A percentile compares a stretch with the other conserved stretches of the same genome.
Evolutionary conservation across 2,329 filamentous ascomycete genomes (phyloP).

Genomic region (Verruconis gallopava): DNA sequence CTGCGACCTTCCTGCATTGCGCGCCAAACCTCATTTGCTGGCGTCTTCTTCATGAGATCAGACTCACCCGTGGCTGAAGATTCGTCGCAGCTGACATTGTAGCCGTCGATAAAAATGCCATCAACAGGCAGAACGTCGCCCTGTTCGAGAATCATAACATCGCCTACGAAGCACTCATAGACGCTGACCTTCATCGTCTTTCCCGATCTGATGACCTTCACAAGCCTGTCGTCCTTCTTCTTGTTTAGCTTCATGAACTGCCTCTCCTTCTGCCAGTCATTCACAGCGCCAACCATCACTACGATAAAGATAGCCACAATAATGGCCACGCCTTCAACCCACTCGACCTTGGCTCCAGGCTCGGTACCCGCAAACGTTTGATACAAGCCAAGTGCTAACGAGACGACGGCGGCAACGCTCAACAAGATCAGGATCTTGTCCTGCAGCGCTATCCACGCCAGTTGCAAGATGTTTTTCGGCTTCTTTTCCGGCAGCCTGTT

Average conservation of each 20-base stretch:
- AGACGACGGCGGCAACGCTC: slow-evolving; percentile 58
- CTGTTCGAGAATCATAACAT: slow-evolving; percentile 59
- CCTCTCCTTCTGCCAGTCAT: slow-evolving; percentile 72
- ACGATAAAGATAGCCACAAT: slow-evolving; percentile 65
- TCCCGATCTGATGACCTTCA: slow-evolving; percentile 67
- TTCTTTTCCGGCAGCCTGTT: slow-evolving; percentile 60
- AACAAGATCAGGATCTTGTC: slow-evolving; percentile 67
- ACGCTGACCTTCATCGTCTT: slow-evolving; percentile 56
- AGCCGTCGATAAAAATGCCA: slow-evolving; percentile 55
- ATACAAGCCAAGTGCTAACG: slow-evolving; percentile 61
- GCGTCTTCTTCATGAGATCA: slow-evolving; percentile 54
- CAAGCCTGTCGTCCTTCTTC: slow-evolving; percentile 62
- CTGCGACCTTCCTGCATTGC: slow-evolving; percentile 49
- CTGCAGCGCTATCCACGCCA: slow-evolving; percentile 74
- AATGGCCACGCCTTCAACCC: slow-evolving; percentile 73
- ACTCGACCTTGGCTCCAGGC: slow-evolving; percentile 50
- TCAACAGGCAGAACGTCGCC: slow-evolving; percentile 62
- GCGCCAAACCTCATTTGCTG: slow-evolving; percentile 52
- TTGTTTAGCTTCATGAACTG: slow-evolving; percentile 70
- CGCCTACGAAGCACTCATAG: slow-evolving; percentile 59
- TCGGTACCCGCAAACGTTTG: slow-evolving; percentile 47
- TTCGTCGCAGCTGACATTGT: slow-evolving; percentile 59
- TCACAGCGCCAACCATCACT: slow-evolving; percentile 62
- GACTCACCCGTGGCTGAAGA: slow-evolving; percentile 68
- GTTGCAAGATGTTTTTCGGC: slow-evolving; percentile 53